A percentile compares a stretch with the other conserved stretches of the same genome.
Evolutionary conservation across 305 asterid genomes (phyloP).

Genomic region (Lippia alba): DNA sequence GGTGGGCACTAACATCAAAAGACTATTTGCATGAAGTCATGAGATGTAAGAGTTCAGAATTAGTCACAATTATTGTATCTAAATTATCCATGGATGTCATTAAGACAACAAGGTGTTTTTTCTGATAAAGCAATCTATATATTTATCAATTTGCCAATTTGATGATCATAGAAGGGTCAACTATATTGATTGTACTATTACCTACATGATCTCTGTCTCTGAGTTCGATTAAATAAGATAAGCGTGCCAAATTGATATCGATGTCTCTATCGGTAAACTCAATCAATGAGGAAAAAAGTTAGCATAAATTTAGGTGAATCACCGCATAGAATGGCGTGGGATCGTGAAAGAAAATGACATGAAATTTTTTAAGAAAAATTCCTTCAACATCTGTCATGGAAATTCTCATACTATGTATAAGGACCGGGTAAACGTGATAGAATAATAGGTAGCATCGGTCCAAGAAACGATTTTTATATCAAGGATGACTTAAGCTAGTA

Average conservation of each 20-base stretch:
- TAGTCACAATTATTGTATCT: conserved; percentile 7
- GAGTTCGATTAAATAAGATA: conserved; percentile 26
- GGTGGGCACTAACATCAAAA: conserved; percentile 50
- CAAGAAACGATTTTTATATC: conserved; percentile 25
- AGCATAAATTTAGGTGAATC: conserved; percentile 46
- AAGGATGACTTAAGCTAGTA: conserved; percentile 12
- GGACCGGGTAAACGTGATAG: conserved; percentile 5
- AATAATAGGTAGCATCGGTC: conserved; percentile 24
- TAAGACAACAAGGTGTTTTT: conserved; percentile 29
- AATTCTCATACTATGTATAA: conserved; percentile 30
- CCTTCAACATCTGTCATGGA: conserved; percentile 30
- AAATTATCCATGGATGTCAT: conserved; percentile 34
- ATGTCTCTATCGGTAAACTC: conserved; percentile 43
- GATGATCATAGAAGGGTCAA: conserved; percentile 43
- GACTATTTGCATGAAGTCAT: conserved; percentile 29
- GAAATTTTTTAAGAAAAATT: conserved; percentile 15
- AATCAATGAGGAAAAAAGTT: conserved; percentile 32
- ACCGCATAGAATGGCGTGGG: conserved; percentile 24
- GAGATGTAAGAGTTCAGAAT: conserved; percentile 33
- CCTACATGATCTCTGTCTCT: conserved; percentile 29
- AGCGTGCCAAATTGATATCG: conserved; percentile 35
- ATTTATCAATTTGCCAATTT: conserved; percentile 19
- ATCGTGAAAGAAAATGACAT: conserved; percentile 35
- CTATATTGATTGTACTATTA: conserved; percentile 2
- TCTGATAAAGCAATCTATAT: conserved; percentile 12